phyloP scores from a whole-genome alignment of 1,284 basidiomycete genomes.

The Boletus sp. region DNA sequence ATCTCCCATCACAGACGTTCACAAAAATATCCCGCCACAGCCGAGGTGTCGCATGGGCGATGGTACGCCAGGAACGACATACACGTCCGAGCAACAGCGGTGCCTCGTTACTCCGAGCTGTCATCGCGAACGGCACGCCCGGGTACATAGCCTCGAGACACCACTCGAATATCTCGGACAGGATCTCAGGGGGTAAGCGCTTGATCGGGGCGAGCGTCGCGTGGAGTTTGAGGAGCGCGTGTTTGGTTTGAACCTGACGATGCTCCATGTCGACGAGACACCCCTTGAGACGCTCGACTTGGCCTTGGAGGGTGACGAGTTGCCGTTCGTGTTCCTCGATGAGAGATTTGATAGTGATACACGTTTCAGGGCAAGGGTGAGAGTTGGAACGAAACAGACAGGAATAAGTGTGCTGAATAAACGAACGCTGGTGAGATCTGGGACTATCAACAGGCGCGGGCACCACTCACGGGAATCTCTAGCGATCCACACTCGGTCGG shows the following conservation, averaged over 20 bases:
- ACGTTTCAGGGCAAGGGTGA: conserved; percentile 11
- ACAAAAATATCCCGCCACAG: conserved; percentile 23
- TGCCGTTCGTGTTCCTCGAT: conserved; percentile 17
- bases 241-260: conserved; percentile 4
- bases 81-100: conserved; percentile 29
- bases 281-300: conserved; percentile 9
- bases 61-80: conserved; percentile 22
- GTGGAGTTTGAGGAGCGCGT: conserved; percentile 16
- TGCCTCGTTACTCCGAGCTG: conserved; percentile 5
- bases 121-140: neutral
- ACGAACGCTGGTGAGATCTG: neutral
- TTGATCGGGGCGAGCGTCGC: conserved; percentile 23
- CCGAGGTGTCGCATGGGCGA: conserved; percentile 20
- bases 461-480: conserved; percentile 16
- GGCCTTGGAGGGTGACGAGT: conserved; percentile 11
- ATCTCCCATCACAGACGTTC: conserved; percentile 26
- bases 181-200: conserved; percentile 27
- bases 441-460: neutral
- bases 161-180: conserved; percentile 28
- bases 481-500: neutral
- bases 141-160: conserved; percentile 11
- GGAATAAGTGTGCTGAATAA: conserved; percentile 13
- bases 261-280: conserved; percentile 15
- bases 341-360: conserved; percentile 14
- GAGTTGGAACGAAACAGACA: conserved; percentile 17